Percentiles rank a stretch among this genome's conserved stretches.
Evolutionary conservation across 2,329 filamentous ascomycete species (phyloP).

Genomic region (Botrytis medusae): DNA sequence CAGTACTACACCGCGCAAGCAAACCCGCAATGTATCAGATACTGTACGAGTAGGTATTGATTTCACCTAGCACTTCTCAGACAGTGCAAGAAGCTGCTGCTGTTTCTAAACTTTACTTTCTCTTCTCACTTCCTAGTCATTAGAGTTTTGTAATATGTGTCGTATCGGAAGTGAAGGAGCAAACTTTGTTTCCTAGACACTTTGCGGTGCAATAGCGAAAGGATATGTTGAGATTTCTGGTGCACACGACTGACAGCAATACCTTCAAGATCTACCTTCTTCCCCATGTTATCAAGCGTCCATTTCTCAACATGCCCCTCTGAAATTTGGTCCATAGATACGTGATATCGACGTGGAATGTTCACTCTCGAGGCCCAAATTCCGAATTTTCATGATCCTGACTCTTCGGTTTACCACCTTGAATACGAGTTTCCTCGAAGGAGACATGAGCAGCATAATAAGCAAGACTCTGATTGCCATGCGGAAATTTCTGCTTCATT

Average conservation of each 20-base stretch:
- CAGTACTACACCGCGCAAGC: background rate
- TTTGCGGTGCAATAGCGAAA: background rate
- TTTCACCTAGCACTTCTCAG: background rate
- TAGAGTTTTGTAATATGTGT: background rate
- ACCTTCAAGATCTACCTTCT: background rate
- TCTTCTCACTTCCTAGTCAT: background rate
- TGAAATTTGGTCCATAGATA: background rate
- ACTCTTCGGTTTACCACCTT: conserved; percentile 52
- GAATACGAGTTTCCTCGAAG: conserved; percentile 58
- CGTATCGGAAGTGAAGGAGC: background rate
- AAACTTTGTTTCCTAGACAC: background rate
- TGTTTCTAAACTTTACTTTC: background rate
- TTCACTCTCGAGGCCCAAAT: background rate
- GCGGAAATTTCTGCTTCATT: background rate
- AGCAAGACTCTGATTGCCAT: conserved; percentile 38
- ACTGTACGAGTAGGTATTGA: background rate
- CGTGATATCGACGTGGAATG: background rate
- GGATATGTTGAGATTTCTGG: no score
- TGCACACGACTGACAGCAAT: background rate
- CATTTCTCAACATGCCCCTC: background rate
- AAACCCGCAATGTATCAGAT: background rate
- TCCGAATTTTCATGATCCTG: conserved; percentile 55
- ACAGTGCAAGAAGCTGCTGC: background rate
- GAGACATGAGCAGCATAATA: conserved; percentile 58
- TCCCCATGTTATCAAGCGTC: background rate